Evolutionary conservation across 805 yeast species (phyloP).

Genomic region (Sporopachydermia quercuum): DNA sequence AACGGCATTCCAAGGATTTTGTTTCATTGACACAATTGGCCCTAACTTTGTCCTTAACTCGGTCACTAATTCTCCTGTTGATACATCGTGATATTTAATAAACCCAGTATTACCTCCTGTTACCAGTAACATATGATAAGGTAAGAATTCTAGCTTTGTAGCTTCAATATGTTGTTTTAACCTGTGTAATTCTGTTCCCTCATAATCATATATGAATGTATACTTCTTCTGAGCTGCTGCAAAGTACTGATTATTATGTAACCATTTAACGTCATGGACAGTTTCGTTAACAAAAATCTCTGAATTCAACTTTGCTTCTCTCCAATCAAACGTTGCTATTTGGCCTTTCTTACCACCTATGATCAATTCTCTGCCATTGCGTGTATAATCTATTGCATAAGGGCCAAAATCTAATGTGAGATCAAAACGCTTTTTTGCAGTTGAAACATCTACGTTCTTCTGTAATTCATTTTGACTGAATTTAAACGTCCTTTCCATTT

Average conservation of each 20-base stretch:
- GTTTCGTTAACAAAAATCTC: conserved; percentile 84
- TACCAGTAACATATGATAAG: conserved; percentile 79
- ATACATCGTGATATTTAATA: conserved; percentile 85
- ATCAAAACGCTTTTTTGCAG: conserved; percentile 63
- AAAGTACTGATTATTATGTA: conserved; percentile 73
- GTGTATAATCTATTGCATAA: conserved; percentile 62
- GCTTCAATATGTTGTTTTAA: conserved; percentile 82
- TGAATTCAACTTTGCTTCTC: conserved; percentile 64
- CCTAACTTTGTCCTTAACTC: conserved; percentile 83
- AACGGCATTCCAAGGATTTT: conserved; percentile 92
- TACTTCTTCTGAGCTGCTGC: conserved; percentile 97
- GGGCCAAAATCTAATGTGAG: conserved; percentile 78
- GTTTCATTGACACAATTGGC: conserved; percentile 76
- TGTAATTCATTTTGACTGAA: conserved; percentile 69
- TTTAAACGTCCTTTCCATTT: conserved; percentile 81
- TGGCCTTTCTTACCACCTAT: conserved; percentile 90
- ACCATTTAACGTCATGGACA: conserved; percentile 74
- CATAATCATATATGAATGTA: conserved; percentile 79
- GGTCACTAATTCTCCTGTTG: conserved; percentile 76
- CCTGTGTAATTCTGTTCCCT: conserved; percentile 85
- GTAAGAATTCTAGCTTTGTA: conserved; percentile 71
- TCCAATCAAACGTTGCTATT: conserved; percentile 93
- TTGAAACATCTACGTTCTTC: conserved; percentile 59
- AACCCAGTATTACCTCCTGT: conserved; percentile 85
- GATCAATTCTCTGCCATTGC: conserved; percentile 76